phyloP scores from a whole-genome alignment of 2,329 filamentous ascomycete species.

The Penicillium sp. region DNA sequence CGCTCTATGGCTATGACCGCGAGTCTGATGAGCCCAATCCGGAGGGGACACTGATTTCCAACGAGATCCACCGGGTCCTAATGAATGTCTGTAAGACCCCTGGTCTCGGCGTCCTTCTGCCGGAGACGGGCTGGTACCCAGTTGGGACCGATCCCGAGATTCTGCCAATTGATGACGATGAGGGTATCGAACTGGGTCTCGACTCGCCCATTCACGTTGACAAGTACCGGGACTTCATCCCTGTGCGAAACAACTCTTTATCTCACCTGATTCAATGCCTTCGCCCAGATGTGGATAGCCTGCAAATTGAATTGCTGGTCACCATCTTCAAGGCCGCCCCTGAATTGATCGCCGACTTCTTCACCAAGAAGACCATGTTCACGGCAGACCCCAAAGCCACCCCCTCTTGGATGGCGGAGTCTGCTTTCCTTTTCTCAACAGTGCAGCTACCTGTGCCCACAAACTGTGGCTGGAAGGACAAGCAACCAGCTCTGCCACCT shows the following conservation, averaged over 20 bases:
- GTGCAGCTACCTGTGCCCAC: conserved; percentile 74
- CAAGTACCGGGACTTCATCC: conserved; percentile 66
- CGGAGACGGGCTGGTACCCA: conserved; percentile 83
- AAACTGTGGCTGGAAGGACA: conserved; percentile 69
- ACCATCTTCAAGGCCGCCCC: conserved; percentile 80
- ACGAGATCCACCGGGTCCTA: conserved; percentile 75
- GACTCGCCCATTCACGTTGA: conserved; percentile 73
- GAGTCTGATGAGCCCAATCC: conserved; percentile 50
- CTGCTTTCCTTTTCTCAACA: conserved; percentile 81
- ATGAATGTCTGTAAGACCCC: conserved; percentile 73
- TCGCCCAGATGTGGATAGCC: conserved; percentile 77
- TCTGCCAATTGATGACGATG: conserved; percentile 50
- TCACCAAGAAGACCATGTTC: conserved; percentile 76
- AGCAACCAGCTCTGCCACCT: conserved; percentile 70
- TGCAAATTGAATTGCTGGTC: conserved; percentile 80
- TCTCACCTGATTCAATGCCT: conserved; percentile 78
- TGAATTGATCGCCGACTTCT: conserved; percentile 87
- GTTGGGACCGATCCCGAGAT: conserved; percentile 66
- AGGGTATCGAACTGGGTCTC: conserved; percentile 64
- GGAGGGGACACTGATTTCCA: conserved; percentile 61
- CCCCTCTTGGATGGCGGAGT: conserved; percentile 93
- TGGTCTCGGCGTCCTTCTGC: conserved; percentile 72
- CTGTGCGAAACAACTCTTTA: conserved; percentile 77
- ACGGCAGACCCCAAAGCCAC: conserved; percentile 89
- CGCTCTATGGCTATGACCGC: conserved; percentile 64